Evolutionary conservation across 768 basidiomycete species (phyloP), one percentile per base, ranked within the genome.

Genomic region (Cystoderma amianthinum): DNA sequence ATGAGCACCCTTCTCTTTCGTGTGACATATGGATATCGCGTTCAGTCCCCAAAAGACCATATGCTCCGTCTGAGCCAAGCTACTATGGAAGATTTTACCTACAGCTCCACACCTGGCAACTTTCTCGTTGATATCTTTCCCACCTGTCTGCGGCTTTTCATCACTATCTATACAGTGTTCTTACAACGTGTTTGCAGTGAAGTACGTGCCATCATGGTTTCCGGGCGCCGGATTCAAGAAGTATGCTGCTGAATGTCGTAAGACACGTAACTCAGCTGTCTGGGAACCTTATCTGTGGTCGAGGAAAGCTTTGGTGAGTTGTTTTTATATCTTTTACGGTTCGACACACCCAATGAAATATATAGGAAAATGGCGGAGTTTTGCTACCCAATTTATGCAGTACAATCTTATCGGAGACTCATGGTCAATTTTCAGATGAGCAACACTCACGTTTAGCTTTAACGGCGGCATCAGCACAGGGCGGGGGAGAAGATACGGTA

Each of bases 181-280:
- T 20, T 9, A 18, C 11, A 7, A 16, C 22, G 16, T 33, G 20
- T 11, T 39, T 38, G 13, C 25, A 42, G 34, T 57, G 17, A 50
- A 51, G 39, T 51, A 51, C 32, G 28, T 55, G n/a, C 55, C 55
- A 4, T 36, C 39, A 15, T 57, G 55, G 55, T n/a, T 69, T 1
- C 70, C 70, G 10, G 71, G 70, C 1, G 62, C 65, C 3, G 55
- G 57, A 7, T 73, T 70, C 46, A 51, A 67, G 45, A 59, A 50
- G 36, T 54, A 52, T 36, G 71, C 67, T 2, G 48, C 56, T 13
- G 38, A 45, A n/a, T 65, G 64, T 59, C 51, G 56, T 17, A 47
- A 46, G 32, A 47, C 49, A 20, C 10, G 11, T 10, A 13, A 38
- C 11, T 7, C 9, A 5, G 13, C 16, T 11, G 19, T 20, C 18